Conservation (phyloP, 805 yeast species). For the Sporopachydermia lactativora region DNA sequence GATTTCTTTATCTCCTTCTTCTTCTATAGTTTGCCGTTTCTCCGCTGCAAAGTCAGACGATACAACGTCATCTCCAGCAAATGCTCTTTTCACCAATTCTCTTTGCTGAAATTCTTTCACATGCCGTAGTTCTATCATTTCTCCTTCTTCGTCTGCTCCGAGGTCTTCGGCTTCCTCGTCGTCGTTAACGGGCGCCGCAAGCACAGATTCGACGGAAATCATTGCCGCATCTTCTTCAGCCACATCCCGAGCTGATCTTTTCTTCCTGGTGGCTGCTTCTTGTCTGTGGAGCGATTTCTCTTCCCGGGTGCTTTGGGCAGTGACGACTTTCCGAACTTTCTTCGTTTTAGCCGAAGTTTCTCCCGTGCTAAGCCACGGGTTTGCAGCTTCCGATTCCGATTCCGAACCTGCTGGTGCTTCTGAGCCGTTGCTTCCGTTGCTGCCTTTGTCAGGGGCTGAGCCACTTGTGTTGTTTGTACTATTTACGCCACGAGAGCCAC, state of each 20-base stretch:
- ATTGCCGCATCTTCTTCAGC: conserved; percentile 24
- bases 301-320: conserved; percentile 32
- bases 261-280: conserved; percentile 19
- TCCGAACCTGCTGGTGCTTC: too few species aligned
- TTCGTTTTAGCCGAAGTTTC: conserved; percentile 25
- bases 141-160: conserved; percentile 31
- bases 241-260: conserved; percentile 14
- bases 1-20: conserved; percentile 79
- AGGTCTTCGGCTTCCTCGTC: conserved; percentile 26
- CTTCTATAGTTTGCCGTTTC: conserved; percentile 47
- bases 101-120: conserved; percentile 57
- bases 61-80: conserved; percentile 94
- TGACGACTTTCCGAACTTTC: conserved; percentile 33
- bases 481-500: too few species aligned
- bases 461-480: too few species aligned
- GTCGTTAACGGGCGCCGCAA: conserved; percentile 8
- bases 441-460: too few species aligned
- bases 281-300: conserved; percentile 35
- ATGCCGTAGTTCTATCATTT: conserved; percentile 10
- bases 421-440: too few species aligned
- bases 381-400: conserved; percentile 17
- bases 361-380: conserved; percentile 36
- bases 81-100: conserved; percentile 78
- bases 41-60: conserved; percentile 61
- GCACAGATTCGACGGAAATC: background rate